Evolutionary conservation across 441 rosid species (phyloP).

Genomic region (Isatis lusitanica): DNA sequence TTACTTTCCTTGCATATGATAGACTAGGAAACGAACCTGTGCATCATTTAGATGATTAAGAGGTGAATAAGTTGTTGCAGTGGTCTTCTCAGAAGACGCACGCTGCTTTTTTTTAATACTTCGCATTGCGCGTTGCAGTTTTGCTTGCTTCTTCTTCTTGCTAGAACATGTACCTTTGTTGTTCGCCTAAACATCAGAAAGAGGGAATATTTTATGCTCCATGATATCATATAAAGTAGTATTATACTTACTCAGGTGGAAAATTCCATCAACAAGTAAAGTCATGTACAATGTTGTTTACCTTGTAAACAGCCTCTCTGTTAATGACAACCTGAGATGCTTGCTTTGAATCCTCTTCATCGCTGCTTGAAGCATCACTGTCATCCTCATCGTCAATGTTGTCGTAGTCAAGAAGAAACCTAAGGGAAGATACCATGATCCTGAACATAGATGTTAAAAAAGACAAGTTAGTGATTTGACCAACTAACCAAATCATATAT

Average conservation of each 20-base stretch:
- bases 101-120: constrained; percentile 86
- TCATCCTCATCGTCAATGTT: constrained; percentile 73
- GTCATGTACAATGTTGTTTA: constrained; percentile 28
- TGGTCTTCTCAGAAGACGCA: constrained; percentile 49
- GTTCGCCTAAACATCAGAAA: constrained; percentile 54
- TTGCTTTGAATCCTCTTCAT: constrained; percentile 60
- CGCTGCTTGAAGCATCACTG: constrained; percentile 75
- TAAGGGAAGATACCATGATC: constrained; percentile 76
- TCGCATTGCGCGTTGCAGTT: constrained; percentile 74
- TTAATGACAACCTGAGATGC: constrained; percentile 47
- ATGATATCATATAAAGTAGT: background rate
- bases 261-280: too few relatives aligned
- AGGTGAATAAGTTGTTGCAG: constrained; percentile 57
- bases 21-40: constrained; percentile 55
- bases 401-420: constrained; percentile 90
- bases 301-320: constrained; percentile 86
- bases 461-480: constrained; percentile 12
- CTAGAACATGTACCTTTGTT: constrained; percentile 83
- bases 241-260: background rate
- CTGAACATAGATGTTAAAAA: constrained; percentile 37
- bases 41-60: constrained; percentile 84
- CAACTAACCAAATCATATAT: constrained; percentile 11
- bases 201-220: background rate
- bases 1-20: background rate
- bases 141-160: constrained; percentile 97